These are phyloP conservation scores for Neocallimastix lanati DNA, from an alignment of 192 early-diverging fungal genomes.

Conservation along the genomic window DNA sequence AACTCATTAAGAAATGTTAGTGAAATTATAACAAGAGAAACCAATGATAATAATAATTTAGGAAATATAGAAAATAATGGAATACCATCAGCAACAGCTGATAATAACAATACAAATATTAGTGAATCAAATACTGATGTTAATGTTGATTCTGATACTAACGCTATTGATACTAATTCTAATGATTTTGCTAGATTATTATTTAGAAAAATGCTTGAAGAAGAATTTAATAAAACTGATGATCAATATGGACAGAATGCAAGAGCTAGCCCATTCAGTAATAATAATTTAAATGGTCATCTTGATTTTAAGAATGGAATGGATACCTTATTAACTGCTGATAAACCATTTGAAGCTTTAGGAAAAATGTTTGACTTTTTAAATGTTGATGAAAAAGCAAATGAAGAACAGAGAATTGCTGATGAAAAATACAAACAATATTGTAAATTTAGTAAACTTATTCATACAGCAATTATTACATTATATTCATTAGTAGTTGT, in stretches of 20 bases:
- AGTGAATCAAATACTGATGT: not conserved
- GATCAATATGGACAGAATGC: not conserved
- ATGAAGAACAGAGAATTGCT: not conserved
- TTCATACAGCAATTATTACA: not conserved
- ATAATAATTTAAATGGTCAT: not conserved
- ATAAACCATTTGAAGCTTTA: not conserved
- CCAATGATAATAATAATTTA: not conserved
- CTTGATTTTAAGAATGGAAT: not conserved
- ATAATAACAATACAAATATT: not conserved
- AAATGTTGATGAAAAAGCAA: not conserved
- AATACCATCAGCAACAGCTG: not conserved
- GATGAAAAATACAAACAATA: not conserved
- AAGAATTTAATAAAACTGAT: not conserved
- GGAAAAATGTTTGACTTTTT: not conserved
- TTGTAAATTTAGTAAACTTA: not conserved
- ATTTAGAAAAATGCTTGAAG: not conserved
- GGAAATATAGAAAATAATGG: not conserved
- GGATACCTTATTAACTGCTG: not conserved
- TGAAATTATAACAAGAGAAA: not conserved
- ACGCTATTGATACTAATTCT: not conserved
- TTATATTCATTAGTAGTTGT: not conserved
- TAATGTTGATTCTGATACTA: not conserved
- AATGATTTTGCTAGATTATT: not conserved
- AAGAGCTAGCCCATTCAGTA: too few species aligned
- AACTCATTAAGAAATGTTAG: not conserved